phyloP scores from a whole-genome alignment of 2,329 filamentous ascomycete genomes.

The Botryotinia narcissicola region DNA sequence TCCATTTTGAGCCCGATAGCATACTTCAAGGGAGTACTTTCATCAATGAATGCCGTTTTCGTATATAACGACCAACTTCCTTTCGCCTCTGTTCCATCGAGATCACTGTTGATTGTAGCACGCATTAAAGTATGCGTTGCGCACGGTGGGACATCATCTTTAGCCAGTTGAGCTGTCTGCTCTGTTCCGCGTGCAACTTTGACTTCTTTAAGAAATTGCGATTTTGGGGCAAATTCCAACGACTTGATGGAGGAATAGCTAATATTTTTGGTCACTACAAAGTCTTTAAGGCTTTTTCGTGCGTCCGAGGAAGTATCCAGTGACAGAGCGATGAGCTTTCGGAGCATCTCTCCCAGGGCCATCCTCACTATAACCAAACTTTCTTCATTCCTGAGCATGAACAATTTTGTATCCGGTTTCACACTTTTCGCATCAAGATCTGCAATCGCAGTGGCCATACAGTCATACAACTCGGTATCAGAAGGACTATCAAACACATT shows the following conservation, averaged over 20 bases:
- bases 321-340: not conserved
- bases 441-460: rapidly evolving
- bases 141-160: no score
- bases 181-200: not conserved
- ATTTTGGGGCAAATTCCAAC: not conserved
- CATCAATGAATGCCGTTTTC: not conserved
- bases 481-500: rapidly evolving
- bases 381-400: not conserved
- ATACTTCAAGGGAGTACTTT: not conserved
- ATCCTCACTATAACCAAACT: rapidly evolving
- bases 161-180: not conserved
- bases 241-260: no score
- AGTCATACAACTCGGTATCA: rapidly evolving
- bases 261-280: no score
- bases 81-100: not conserved
- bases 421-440: rapidly evolving
- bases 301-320: not conserved
- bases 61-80: not conserved
- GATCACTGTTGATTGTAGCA: not conserved
- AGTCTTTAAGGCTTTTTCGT: not conserved
- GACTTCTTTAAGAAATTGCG: not conserved
- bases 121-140: not conserved
- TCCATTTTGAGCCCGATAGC: not conserved
- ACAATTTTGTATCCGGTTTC: no score
- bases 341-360: not conserved